Percentiles rank a stretch among this genome's conserved stretches.
Conservation (phyloP, 2,329 filamentous ascomycete genomes). For the Stagonosporopsis cucurbitacearum region DNA sequence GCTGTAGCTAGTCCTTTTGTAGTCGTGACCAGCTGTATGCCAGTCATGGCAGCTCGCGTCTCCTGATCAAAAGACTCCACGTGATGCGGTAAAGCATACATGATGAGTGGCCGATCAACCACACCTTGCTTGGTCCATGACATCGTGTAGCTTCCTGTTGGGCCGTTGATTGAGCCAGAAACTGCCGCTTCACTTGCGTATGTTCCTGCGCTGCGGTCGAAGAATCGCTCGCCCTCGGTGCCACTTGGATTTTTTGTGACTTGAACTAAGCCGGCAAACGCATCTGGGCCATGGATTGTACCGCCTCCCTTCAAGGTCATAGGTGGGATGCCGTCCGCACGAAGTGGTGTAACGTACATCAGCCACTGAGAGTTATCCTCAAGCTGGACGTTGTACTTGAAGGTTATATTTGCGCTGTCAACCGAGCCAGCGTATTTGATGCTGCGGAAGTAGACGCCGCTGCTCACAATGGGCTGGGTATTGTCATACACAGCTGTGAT, state of each 20-base stretch:
- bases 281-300: constrained; percentile 67
- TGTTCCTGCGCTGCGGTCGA: constrained; percentile 78
- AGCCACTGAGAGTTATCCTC: constrained; percentile 74
- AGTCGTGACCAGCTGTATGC: constrained; percentile 74
- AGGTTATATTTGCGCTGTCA: constrained; percentile 56
- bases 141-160: constrained; percentile 74
- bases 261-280: constrained; percentile 81
- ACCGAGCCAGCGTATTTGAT: constrained; percentile 53
- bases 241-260: constrained; percentile 76
- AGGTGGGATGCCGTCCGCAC: constrained; percentile 63
- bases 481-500: constrained; percentile 79
- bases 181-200: constrained; percentile 69
- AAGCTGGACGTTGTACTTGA: constrained; percentile 31
- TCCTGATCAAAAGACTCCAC: constrained; percentile 72
- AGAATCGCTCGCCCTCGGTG: constrained; percentile 66
- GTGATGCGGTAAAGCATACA: constrained; percentile 93
- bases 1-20: constrained; percentile 85
- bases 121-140: constrained; percentile 74
- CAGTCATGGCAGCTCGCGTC: constrained; percentile 57
- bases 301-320: constrained; percentile 72
- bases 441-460: constrained; percentile 75
- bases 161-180: constrained; percentile 52
- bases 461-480: constrained; percentile 74
- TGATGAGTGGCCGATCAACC: constrained; percentile 65
- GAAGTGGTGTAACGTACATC: constrained; percentile 73